Evolutionary conservation across 1,139 yeast genomes (phyloP), one percentile per base, ranked within the genome.

Genomic region (Yamadazyma diospyri): DNA sequence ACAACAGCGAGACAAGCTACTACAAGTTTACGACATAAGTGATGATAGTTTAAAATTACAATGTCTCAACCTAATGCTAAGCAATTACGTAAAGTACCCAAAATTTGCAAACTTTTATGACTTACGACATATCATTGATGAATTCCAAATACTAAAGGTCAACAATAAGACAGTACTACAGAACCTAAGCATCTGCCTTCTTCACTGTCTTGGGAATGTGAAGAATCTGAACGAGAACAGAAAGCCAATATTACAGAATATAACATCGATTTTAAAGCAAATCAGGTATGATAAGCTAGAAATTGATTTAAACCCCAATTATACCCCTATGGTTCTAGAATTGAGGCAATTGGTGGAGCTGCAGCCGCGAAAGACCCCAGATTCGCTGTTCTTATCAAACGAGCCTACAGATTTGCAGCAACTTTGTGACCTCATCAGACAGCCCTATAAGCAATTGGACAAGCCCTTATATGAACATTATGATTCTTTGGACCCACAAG

Each of bases 381-480:
- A 16, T 16, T 6, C n/a, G 8, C 15, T n/a, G 6, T 26, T 20
- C 18, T 30, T 19, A 16, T 12, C 20, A 6, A 30, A 36, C 13
- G 46, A 43, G 3, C 11, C 23, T 9, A 29, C 41, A 10, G 33
- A 29, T 16, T 23, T 44, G 3, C 28, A 28, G 1, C 23, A 24
- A 15, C 28, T 44, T n/a, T 35, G 40, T 25, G 13, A 30, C 6
- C 41, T 35, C 30, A 35, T 43, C 8, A 23, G 27, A 5, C n/a
- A 28, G 4, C 41, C 45, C 3, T 38, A 16, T 25, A 13, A 26
- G 10, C 17, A 19, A 5, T 19, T 23, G 9, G 15, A 25, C 8
- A 25, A 24, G 9, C 43, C 45, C 4, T 22, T 45, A 10, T 43
- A 30, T 23, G 45, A 44, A 12, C 40, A 37, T 26, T 44, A 42